Evolutionary conservation across 352 stramenopile species (phyloP).

Genomic region (Blastocystis sp.): DNA sequence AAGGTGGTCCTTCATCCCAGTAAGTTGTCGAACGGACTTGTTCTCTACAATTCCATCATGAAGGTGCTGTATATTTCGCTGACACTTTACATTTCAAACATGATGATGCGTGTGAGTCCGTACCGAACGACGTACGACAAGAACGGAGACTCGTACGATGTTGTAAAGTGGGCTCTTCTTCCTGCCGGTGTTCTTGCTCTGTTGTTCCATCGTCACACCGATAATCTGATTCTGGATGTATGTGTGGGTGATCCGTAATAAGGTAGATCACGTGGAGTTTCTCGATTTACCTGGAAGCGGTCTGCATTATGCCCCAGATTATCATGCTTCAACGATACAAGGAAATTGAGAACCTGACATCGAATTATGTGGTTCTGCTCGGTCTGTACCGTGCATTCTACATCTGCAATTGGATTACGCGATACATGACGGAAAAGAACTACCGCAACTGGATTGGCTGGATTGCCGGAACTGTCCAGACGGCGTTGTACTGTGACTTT

Average conservation of each 20-base stretch:
- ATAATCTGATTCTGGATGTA: conserved; percentile 37
- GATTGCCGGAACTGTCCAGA: conserved; percentile 93
- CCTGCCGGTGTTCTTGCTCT: conserved; percentile 86
- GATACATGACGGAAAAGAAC: conserved; percentile 80
- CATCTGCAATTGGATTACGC: conserved; percentile 98
- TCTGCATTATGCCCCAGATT: conserved; percentile 96
- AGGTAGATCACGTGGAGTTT: conserved; percentile 79
- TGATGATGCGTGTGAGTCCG: conserved; percentile 80
- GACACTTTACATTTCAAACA: conserved; percentile 91
- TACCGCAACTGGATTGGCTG: conserved; percentile 97
- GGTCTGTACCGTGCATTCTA: conserved; percentile 92
- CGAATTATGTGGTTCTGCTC: conserved; percentile 97
- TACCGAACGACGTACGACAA: conserved; percentile 95
- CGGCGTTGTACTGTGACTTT: conserved; percentile 95
- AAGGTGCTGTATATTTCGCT: conserved; percentile 93
- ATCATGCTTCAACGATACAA: conserved; percentile 93
- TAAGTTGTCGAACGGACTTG: conserved; percentile 71
- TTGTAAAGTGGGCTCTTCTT: conserved; percentile 88
- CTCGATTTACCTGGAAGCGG: conserved; percentile 93
- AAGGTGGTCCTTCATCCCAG: conserved; percentile 65
- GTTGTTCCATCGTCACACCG: conserved; percentile 72
- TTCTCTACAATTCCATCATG: conserved; percentile 96
- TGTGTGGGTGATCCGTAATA: conserved; percentile 59
- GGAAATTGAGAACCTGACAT: conserved; percentile 94
- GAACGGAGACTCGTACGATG: conserved; percentile 94